Base-by-base conservation (phyloP, 352 stramenopile genomes). In the Pythium myriotylum region DNA sequence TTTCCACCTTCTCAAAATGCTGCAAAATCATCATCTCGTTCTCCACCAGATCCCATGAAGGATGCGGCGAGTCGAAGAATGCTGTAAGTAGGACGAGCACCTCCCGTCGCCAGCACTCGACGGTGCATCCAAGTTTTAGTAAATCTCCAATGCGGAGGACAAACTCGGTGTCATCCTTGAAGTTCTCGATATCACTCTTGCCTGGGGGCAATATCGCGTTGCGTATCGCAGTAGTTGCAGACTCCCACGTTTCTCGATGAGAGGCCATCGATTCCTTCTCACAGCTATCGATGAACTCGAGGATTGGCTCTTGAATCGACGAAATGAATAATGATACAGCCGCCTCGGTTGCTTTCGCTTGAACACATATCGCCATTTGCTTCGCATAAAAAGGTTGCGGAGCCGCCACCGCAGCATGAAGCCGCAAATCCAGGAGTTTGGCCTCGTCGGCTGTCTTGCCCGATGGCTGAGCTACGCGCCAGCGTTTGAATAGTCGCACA, bases 401-500 rank as follows among this genome's bases (percentile, higher is more conserved):
- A 12, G 65, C 51, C 23, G 59, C 58, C 10, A 77, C 62, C 2
- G 74, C 35, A 5, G 61, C 69, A 7, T 71, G 35, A 20, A 91
- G 70, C 24, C 84, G 77, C 40, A 81, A 69, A 52, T 91, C 84
- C 3, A 89, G 68, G 26, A 88, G 69, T 57, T 92, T 90, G 0
- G 81, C 84, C 65, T 92, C 84, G 33, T 92, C 84, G 5, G 84
- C 81, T n/a, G 79, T 92, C 19, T 67, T 75, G 0, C 76, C 77
- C 4, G 50, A 69, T 0, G 53, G 59, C n/a, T 83, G 76, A 1
- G 84, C 81, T 0, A 76, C 67, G 4, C 67, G 23, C 54, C 79
- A 70, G 0, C 74, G 72, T n/a, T 73, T 79, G 39, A 74, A 59
- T 22, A 91, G 63, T 0, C 69, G 73, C 40, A 78, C 39, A 24